A percentile compares a stretch with the other conserved stretches of the same genome.
Conservation (phyloP, 345 rosid species). For the Arabis alpina region DNA sequence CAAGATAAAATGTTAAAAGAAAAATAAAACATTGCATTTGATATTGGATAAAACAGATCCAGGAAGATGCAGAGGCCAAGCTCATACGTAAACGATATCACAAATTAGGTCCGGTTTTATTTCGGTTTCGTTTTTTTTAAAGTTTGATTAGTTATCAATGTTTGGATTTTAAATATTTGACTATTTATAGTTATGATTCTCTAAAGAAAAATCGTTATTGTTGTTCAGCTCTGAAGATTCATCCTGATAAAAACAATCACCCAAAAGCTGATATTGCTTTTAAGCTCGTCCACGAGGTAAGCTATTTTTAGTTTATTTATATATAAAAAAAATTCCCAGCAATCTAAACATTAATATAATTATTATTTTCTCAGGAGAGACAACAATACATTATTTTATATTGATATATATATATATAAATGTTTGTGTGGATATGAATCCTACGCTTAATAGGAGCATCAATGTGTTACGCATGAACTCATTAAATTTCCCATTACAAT, state of each 20-base stretch:
- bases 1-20: not conserved
- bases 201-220: not conserved
- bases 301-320: slow-evolving; percentile 23
- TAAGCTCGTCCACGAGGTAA: slow-evolving; percentile 91
- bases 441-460: slow-evolving; percentile 7
- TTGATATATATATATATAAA: not conserved
- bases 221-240: slow-evolving; percentile 80
- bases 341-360: slow-evolving; percentile 13
- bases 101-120: slow-evolving; percentile 65
- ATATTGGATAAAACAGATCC: slow-evolving; percentile 53
- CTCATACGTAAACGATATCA: slow-evolving; percentile 68
- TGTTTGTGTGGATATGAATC: slow-evolving; percentile 21
- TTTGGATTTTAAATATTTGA: not conserved
- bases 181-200: not conserved
- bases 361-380: slow-evolving; percentile 1
- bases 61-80: slow-evolving; percentile 66
- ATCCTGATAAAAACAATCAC: slow-evolving; percentile 91
- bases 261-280: slow-evolving; percentile 87
- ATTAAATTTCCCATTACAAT: not conserved
- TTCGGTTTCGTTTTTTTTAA: not conserved
- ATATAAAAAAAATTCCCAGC: not conserved
- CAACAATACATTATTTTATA: not conserved
- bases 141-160: not conserved
- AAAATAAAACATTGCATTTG: not conserved
- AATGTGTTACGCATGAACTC: slow-evolving; percentile 18